Conservation (phyloP, 2,329 filamentous ascomycete genomes). For the Emydomyces testavorans region DNA sequence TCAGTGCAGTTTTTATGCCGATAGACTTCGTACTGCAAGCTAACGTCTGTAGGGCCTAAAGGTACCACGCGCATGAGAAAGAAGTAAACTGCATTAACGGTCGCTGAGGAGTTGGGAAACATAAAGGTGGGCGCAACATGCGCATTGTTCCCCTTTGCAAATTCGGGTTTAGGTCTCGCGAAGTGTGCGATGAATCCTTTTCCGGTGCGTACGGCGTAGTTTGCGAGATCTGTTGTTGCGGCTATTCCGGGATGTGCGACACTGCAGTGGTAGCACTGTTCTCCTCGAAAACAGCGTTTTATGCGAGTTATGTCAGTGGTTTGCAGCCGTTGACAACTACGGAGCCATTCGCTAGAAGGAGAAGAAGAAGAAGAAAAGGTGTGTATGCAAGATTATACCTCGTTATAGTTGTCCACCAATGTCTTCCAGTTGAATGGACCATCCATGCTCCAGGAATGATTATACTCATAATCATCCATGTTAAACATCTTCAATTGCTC, state of each 20-base stretch:
- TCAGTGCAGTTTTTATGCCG: slow-evolving; percentile 50
- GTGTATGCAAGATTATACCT: slow-evolving; percentile 12
- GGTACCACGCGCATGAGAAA: slow-evolving; percentile 34
- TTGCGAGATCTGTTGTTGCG: slow-evolving; percentile 45
- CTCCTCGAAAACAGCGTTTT: slow-evolving; percentile 18
- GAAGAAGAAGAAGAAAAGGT: too few species aligned
- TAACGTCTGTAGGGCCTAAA: slow-evolving; percentile 38
- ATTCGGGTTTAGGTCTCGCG: slow-evolving; percentile 21
- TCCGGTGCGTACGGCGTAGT: slow-evolving; percentile 43
- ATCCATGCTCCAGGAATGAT: slow-evolving; percentile 48
- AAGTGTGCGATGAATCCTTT: slow-evolving; percentile 43
- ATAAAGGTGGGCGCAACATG: slow-evolving; percentile 27
- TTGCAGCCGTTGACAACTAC: slow-evolving; percentile 16
- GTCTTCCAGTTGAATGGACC: slow-evolving; percentile 52
- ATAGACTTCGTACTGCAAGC: slow-evolving; percentile 54
- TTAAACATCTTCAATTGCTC: slow-evolving; percentile 38
- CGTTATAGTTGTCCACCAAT: slow-evolving; percentile 54
- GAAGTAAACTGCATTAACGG: slow-evolving; percentile 23
- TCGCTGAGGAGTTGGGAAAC: slow-evolving; percentile 26
- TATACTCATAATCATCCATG: slow-evolving; percentile 43
- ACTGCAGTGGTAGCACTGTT: slow-evolving; percentile 52
- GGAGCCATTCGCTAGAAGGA: too few species aligned
- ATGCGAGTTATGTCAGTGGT: slow-evolving; percentile 18
- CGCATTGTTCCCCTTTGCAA: slow-evolving; percentile 37
- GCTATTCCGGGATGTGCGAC: slow-evolving; percentile 49